phyloP scores from a whole-genome alignment of 176 grass and related monocot species.

The Carex pumila region DNA sequence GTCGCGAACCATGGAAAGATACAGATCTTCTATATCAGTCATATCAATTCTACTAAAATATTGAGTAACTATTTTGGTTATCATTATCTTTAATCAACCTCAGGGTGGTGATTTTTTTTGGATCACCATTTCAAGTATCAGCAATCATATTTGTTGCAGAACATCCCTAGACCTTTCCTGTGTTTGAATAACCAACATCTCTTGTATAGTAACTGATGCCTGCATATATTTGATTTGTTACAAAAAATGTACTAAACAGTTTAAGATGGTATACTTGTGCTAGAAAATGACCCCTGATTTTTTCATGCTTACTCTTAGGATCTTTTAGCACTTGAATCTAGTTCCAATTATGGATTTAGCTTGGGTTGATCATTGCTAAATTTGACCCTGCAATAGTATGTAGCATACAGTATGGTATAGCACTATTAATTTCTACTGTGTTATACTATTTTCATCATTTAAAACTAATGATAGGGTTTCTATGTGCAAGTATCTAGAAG shows the following conservation, averaged over 20 bases:
- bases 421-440: neutral
- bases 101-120: neutral
- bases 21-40: neutral
- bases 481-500: neutral
- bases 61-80: neutral
- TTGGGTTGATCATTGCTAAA: neutral
- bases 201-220: neutral
- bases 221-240: neutral
- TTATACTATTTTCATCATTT: constrained; percentile 7
- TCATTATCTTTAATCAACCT: neutral
- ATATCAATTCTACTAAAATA: neutral
- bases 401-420: neutral
- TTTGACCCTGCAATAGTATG: neutral
- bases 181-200: neutral
- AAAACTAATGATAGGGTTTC: neutral
- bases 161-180: neutral
- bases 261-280: neutral
- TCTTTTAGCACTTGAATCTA: neutral
- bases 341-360: neutral
- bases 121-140: neutral
- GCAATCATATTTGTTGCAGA: neutral
- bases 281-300: neutral
- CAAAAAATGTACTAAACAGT: neutral
- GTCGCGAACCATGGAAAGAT: neutral
- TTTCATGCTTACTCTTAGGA: neutral